Evolutionary conservation across 768 basidiomycete genomes (phyloP), one percentile per base, ranked within the genome.

Genomic region (Leucosporidium creatinivorum): DNA sequence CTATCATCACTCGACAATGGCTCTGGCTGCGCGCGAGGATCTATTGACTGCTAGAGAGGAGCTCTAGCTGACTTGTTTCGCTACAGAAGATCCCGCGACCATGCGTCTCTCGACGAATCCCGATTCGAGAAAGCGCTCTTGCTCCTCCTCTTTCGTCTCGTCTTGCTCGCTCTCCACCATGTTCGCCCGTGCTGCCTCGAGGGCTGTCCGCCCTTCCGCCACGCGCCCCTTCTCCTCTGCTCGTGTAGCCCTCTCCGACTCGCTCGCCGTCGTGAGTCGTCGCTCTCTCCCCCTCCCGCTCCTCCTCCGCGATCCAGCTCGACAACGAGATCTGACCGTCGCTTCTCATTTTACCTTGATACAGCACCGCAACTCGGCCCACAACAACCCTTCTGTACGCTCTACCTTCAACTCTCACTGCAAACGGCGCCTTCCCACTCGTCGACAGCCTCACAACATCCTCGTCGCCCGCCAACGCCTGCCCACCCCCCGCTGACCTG

Each of bases 331-430:
- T 6, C 39, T 44, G 39, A 44, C 39, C 39, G 3, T 44, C 13
- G 39, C 39, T 44, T 44, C 39, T 13, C 33, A 6, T 36, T 36
- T 33, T 17, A 18, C 33, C 28, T 12, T 9, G 18, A 9, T 61
- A n/a, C 69, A 98, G 93, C 94, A 98, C 79, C 90, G 93, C 66
- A 91, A 98, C 82, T 91, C 91, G 23, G 81, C 86, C 33, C 88
- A 94, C 79, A 97, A 98, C 82, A 97, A 97, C 79, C 86, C 93
- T 44, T 87, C 85, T 83, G 89, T 89, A 69, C 67, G 79, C 65
- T 48, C 39, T 47, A 26, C 28, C 6, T 49, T 50, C 19, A 26
- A 58, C 48, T 54, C 52, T 25, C 2, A 26, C 52, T 25, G 25
- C n/a, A 25, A 28, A 25, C 28, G 23, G 15, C 52, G 25, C 25